Base-by-base conservation (phyloP, 441 rosid species). In the Jatropha multifida region DNA sequence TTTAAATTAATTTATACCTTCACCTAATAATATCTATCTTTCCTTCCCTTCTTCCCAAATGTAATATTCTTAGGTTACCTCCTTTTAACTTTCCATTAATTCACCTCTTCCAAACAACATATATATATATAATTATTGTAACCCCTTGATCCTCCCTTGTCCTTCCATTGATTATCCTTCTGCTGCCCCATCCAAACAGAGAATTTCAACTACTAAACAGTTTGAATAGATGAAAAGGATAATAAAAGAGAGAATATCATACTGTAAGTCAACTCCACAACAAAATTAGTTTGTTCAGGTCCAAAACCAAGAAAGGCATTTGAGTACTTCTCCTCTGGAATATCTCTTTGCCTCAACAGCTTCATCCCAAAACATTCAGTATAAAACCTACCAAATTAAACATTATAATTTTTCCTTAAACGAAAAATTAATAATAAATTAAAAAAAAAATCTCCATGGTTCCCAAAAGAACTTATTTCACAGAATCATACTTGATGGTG, bases 291-390 rank as follows among this genome's bases (percentile, higher is more conserved):
- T 23, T 85, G 84, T 75, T 96, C 98, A 10, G 97, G 90, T 46
- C 97, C 98, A 83, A 87, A 96, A 14, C 97, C 98, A 6, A 96
- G 93, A 78, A 96, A 96, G 74, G 98, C 99, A 84, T 96, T 91
- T 52, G 97, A 79, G 80, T 90, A 96, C 79, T 94, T 96, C 89
- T 94, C 98, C 66, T 92, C 97, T 0, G 98, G 99, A 69, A 96
- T 26, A 67, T 96, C 99, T 84, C 99, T 92, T 73, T 95, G 59
- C 88, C 99, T 90, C 90, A 92, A 73, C 73, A 95, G 75, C 82
- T 90, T 92, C 99, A 95, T 95, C 72, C 99, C 99, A 64, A 95
- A 92, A 75, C 95, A 86, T 80, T 95, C 99, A 20, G 97, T 93
- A 79, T 96, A 96, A 77, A 96, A 96, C 86, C 99, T 94, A 82